phyloP scores from a whole-genome alignment of 1,284 basidiomycete genomes.

The Irpex sp. region DNA sequence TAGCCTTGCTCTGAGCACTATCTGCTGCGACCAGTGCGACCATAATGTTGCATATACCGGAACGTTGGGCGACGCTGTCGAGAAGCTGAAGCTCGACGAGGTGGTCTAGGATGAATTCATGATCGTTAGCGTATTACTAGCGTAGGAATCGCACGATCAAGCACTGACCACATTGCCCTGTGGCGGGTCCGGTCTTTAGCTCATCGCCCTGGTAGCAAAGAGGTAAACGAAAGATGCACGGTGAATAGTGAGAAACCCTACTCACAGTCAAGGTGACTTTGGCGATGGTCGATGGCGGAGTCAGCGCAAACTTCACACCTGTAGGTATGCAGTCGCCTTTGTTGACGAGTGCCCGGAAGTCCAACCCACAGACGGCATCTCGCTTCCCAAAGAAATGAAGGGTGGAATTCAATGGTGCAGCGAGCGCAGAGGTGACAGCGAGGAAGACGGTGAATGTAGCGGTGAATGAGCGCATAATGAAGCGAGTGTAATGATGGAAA shows the following conservation, averaged over 20 bases:
- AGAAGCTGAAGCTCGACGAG: background rate
- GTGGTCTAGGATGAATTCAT: background rate
- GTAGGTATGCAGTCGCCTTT: background rate
- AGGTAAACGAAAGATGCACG: background rate
- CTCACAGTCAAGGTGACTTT: background rate
- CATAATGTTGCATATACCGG: background rate
- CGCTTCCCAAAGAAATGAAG: background rate
- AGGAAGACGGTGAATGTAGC: background rate
- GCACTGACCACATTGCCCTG: background rate
- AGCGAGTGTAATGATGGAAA: background rate
- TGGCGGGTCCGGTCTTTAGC: background rate
- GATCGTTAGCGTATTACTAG: background rate
- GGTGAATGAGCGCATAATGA: background rate
- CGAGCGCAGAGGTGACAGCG: background rate
- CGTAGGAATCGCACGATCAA: background rate
- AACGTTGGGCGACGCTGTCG: background rate
- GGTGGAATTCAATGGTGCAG: background rate
- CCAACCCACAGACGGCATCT: background rate
- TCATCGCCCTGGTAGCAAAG: background rate
- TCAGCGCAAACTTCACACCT: background rate
- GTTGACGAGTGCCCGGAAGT: slow-evolving; percentile 1
- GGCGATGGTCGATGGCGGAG: background rate
- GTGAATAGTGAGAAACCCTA: background rate
- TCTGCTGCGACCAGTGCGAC: background rate
- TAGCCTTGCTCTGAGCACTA: background rate